Percentiles rank a stretch among this genome's conserved stretches.
phyloP scores from a whole-genome alignment of 2,329 filamentous ascomycete genomes.

The Exophiala oligosperma region DNA sequence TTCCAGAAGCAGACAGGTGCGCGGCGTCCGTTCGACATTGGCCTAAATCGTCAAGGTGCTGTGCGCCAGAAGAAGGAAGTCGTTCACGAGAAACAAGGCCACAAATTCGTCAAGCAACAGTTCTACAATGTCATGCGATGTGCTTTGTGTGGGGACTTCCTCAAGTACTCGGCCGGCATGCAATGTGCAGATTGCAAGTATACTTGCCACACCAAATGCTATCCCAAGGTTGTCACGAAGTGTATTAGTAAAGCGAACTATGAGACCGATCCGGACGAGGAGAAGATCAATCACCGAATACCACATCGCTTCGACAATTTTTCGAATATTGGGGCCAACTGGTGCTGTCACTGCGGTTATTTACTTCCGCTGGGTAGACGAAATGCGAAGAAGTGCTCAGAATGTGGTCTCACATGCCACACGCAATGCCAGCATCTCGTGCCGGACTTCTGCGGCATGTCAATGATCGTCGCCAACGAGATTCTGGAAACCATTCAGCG shows the following conservation, averaged over 20 bases:
- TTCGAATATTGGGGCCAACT: slow-evolving; percentile 96
- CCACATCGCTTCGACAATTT: slow-evolving; percentile 97
- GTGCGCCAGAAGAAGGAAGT: slow-evolving; percentile 98
- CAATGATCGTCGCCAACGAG: slow-evolving; percentile 93
- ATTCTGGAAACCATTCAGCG: slow-evolving; percentile 84
- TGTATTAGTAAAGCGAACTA: slow-evolving; percentile 99
- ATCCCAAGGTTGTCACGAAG: slow-evolving; percentile 94
- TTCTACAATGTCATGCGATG: slow-evolving; percentile 99
- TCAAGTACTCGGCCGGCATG: slow-evolving; percentile 98
- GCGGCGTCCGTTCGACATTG: slow-evolving; percentile 78
- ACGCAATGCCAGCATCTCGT: slow-evolving; percentile 90
- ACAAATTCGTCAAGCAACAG: slow-evolving; percentile 98
- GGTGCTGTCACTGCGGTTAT: slow-evolving; percentile 99
- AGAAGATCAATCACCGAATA: slow-evolving; percentile 99
- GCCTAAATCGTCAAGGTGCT: slow-evolving; percentile 90
- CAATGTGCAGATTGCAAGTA: slow-evolving; percentile 99
- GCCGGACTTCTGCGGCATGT: slow-evolving; percentile 98
- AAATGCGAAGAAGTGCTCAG: slow-evolving; percentile 86
- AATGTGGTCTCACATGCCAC: slow-evolving; percentile 91
- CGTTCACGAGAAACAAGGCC: slow-evolving; percentile 96
- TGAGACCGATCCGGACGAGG: slow-evolving; percentile 96
- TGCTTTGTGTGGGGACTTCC: slow-evolving; percentile 93
- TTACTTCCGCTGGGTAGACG: slow-evolving; percentile 93
- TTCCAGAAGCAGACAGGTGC: slow-evolving; percentile 90
- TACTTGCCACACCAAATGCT: slow-evolving; percentile 98